A percentile compares a stretch with the other conserved stretches of the same genome.
phyloP scores from a whole-genome alignment of 2,329 filamentous ascomycete genomes.

The Escovopsis sp. region DNA sequence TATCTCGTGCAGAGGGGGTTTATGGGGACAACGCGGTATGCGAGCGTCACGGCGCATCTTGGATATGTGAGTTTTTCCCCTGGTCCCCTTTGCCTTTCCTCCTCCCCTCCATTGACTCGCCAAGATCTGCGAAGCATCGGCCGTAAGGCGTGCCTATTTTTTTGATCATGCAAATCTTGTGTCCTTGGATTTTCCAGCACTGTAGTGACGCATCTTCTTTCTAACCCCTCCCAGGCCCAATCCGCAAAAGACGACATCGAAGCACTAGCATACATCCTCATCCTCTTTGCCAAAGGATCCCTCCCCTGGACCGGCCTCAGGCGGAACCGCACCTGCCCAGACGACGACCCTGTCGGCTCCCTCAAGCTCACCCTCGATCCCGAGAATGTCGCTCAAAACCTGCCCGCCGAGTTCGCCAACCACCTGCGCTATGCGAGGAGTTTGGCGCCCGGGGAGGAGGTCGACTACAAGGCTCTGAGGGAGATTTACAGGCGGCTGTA shows the following conservation, averaged over 20 bases:
- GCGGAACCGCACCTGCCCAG: neutral
- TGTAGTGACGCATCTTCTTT: too few relatives aligned
- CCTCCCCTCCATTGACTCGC: neutral
- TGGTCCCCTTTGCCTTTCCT: neutral
- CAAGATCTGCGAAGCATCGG: neutral
- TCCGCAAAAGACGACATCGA: constrained; percentile 7
- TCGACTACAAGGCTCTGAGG: constrained; percentile 1
- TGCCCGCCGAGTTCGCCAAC: constrained; percentile 2
- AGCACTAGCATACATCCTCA: constrained; percentile 6
- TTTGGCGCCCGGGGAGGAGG: neutral
- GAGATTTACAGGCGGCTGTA: constrained; percentile 2
- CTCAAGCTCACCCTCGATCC: constrained; percentile 1
- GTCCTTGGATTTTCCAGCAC: too few relatives aligned
- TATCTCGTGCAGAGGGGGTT: neutral
- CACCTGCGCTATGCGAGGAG: constrained; percentile 4
- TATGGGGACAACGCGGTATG: constrained; percentile 1
- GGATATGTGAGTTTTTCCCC: neutral
- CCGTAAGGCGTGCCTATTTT: too few relatives aligned
- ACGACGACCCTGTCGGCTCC: neutral
- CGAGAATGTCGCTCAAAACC: neutral
- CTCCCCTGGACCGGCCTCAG: constrained; percentile 5
- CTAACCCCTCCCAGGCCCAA: constrained; percentile 3
- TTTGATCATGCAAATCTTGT: too few relatives aligned
- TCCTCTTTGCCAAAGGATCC: constrained; percentile 5
- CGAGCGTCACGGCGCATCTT: constrained; percentile 1